Conservation (phyloP, 1,139 yeast species). For the Candida sp. region DNA sequence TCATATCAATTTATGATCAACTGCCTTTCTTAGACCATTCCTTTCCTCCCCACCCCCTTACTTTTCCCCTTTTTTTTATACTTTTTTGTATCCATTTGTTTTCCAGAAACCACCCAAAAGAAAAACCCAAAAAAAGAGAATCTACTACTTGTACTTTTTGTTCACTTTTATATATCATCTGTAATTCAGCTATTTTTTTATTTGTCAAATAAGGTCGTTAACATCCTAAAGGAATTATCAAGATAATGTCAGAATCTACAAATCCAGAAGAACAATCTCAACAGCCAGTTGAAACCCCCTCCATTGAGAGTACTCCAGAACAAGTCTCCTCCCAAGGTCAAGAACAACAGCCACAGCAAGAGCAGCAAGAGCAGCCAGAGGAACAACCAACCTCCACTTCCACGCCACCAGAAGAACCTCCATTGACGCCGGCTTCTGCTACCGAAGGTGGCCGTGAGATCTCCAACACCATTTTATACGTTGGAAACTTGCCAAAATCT, state of each 20-base stretch:
- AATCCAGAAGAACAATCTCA: constrained; percentile 6
- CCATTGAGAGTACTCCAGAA: constrained; percentile 1
- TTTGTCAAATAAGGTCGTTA: background rate
- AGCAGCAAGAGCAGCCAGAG: constrained; percentile 13
- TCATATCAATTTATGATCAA: background rate
- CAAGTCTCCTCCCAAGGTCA: constrained; percentile 1
- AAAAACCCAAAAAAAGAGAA: background rate
- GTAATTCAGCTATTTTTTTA: background rate
- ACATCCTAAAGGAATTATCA: background rate
- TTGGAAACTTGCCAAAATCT: constrained; percentile 72
- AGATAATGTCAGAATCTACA: constrained; percentile 1
- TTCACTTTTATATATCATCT: background rate
- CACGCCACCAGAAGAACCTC: constrained; percentile 3
- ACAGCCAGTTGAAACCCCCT: constrained; percentile 6
- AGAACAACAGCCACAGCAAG: constrained; percentile 17
- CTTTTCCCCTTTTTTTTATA: background rate
- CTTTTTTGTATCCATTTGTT: background rate
- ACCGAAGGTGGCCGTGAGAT: constrained; percentile 83
- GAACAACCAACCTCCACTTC: constrained; percentile 6
- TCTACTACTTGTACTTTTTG: background rate
- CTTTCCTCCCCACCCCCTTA: background rate
- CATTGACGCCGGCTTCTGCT: constrained; percentile 62
- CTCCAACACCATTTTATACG: constrained; percentile 73
- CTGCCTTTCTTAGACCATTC: background rate
- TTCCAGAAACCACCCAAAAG: background rate